phyloP scores from a whole-genome alignment of 208 protist species.

The Lotmaria passim region DNA sequence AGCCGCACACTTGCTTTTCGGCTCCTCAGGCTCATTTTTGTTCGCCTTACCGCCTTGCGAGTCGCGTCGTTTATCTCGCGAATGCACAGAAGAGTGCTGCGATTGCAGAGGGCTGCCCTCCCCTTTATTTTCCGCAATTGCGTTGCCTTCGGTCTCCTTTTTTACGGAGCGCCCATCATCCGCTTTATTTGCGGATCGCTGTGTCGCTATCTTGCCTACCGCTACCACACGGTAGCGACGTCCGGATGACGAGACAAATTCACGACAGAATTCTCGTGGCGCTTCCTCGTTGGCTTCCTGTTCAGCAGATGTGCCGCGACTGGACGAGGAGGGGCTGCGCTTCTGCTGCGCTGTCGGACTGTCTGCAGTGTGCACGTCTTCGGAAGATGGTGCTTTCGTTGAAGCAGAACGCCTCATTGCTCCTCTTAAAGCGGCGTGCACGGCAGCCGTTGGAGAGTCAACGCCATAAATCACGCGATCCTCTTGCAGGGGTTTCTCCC shows the following conservation, averaged over 20 bases:
- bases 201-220: not conserved
- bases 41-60: not conserved
- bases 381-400: not conserved
- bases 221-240: slow-evolving; percentile 11
- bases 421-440: slow-evolving; percentile 6
- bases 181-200: not conserved
- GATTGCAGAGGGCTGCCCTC: slow-evolving; percentile 8
- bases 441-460: slow-evolving; percentile 10
- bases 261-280: not conserved
- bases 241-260: slow-evolving; percentile 5
- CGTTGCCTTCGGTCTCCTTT: not conserved
- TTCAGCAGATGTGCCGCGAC: not conserved
- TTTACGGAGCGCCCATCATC: not conserved
- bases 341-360: not conserved
- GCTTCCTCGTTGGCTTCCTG: not conserved
- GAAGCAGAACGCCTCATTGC: not conserved
- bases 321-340: not conserved
- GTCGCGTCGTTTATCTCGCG: not conserved
- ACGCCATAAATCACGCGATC: slow-evolving; percentile 16
- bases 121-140: not conserved
- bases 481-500: not conserved
- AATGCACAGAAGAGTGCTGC: not conserved
- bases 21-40: not conserved
- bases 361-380: not conserved
- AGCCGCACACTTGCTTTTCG: not conserved